Evolutionary conservation across 768 basidiomycete species (phyloP).

Genomic region (Panellus pusillus): DNA sequence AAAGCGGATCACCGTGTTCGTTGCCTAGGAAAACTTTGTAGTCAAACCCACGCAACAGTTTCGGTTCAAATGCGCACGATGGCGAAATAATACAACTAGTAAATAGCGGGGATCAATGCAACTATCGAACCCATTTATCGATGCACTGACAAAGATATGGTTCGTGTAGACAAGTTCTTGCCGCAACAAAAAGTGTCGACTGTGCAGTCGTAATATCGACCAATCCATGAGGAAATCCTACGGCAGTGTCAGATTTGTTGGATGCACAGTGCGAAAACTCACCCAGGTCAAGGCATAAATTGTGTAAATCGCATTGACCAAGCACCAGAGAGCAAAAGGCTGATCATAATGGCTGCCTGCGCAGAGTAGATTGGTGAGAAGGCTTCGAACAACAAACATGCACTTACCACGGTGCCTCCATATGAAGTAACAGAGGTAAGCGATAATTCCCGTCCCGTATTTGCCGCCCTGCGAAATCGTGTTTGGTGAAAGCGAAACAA

Average conservation of each 20-base stretch:
- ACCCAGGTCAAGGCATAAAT: constrained; percentile 82
- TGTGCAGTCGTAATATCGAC: constrained; percentile 69
- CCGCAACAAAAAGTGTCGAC: constrained; percentile 63
- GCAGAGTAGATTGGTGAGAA: background rate
- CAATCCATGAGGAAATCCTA: constrained; percentile 92
- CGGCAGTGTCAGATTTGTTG: background rate
- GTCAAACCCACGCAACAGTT: background rate
- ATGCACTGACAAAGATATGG: constrained; percentile 51
- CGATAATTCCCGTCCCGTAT: constrained; percentile 67
- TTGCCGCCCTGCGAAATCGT: constrained; percentile 70
- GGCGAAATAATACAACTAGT: constrained; percentile 75
- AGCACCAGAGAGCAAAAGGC: constrained; percentile 66
- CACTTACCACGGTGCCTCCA: constrained; percentile 70
- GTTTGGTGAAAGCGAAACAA: background rate
- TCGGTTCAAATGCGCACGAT: constrained; percentile 46
- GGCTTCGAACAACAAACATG: background rate
- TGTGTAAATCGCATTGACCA: constrained; percentile 63
- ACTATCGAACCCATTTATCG: background rate
- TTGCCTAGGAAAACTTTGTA: constrained; percentile 42
- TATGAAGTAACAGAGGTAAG: constrained; percentile 65
- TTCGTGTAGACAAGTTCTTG: constrained; percentile 73
- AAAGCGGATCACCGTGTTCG: constrained; percentile 77
- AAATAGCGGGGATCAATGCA: background rate
- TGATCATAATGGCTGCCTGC: constrained; percentile 37
- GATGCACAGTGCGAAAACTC: constrained; percentile 23